These are phyloP conservation scores for Pseudoneurospora amorphoporcata DNA, from an alignment of 495 filamentous ascomycete species.

Conservation along the genomic window DNA sequence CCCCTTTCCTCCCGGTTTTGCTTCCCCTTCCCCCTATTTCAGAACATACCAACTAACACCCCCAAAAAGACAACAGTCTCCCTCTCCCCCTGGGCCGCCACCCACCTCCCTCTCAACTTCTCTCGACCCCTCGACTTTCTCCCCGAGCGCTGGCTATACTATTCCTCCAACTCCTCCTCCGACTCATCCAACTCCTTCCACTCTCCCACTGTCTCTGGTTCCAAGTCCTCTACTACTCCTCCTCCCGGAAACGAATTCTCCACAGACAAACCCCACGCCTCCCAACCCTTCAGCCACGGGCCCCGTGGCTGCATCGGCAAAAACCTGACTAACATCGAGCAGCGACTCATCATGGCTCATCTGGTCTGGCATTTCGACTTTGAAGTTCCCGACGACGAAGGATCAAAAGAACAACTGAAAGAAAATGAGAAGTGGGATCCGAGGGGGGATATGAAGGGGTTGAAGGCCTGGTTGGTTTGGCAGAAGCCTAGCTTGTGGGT, in stretches of 20 bases:
- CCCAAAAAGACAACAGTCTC: slow-evolving; percentile 11
- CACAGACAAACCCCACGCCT: slow-evolving; percentile 2
- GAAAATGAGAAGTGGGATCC: not conserved
- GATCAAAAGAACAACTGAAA: not conserved
- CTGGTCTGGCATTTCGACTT: slow-evolving; percentile 6
- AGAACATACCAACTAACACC: not conserved
- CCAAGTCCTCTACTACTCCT: slow-evolving; percentile 11
- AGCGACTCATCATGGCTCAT: slow-evolving; percentile 4
- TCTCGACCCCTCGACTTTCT: slow-evolving; percentile 25
- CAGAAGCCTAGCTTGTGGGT: slow-evolving; percentile 4
- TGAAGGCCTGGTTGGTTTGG: slow-evolving; percentile 6
- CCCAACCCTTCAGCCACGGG: slow-evolving; percentile 34
- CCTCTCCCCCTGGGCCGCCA: slow-evolving; percentile 11
- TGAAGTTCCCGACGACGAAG: not conserved
- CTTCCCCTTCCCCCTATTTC: not conserved
- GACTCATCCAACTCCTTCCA: not conserved
- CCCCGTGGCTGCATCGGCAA: slow-evolving; percentile 39
- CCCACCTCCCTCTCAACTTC: slow-evolving; percentile 18
- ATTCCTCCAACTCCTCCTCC: not conserved
- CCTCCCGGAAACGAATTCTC: slow-evolving; percentile 9
- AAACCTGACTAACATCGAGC: slow-evolving; percentile 24
- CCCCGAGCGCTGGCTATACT: slow-evolving; percentile 37
- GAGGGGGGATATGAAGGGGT: not conserved
- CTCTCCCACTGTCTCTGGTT: not conserved
- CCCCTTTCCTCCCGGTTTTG: not conserved